These are phyloP conservation scores for Vitis cinerea DNA, from an alignment of 164 flowering plant genomes.

Conservation along the genomic window DNA sequence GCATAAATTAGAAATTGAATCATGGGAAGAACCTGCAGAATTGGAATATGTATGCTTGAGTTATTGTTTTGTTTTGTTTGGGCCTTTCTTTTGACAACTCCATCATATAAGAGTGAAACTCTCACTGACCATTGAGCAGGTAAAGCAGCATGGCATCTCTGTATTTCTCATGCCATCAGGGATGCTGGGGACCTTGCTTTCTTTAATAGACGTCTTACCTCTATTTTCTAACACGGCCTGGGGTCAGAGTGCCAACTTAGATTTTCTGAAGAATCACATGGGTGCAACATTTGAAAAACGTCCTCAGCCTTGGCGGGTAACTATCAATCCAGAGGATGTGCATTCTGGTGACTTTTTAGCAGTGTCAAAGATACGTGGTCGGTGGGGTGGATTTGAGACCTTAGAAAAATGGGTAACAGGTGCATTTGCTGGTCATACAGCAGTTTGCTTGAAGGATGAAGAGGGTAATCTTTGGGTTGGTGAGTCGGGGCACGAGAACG, in stretches of 20 bases:
- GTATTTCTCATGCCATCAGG: slow-evolving; percentile 99
- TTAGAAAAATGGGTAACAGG: slow-evolving; percentile 99
- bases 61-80: slow-evolving; percentile 1
- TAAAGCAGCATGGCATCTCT: slow-evolving; percentile 92
- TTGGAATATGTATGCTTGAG: slow-evolving; percentile 72
- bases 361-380: slow-evolving; percentile 93
- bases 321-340: slow-evolving; percentile 77
- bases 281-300: slow-evolving; percentile 90
- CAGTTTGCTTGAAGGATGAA: slow-evolving; percentile 96
- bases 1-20: slow-evolving; percentile 71
- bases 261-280: slow-evolving; percentile 91
- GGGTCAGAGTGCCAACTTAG: slow-evolving; percentile 92
- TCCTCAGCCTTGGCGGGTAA: slow-evolving; percentile 72
- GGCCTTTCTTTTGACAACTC: not conserved
- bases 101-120: slow-evolving; percentile 7
- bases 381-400: slow-evolving; percentile 99
- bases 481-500: slow-evolving; percentile 99
- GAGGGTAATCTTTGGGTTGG: slow-evolving; percentile 94
- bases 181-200: slow-evolving; percentile 87
- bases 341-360: slow-evolving; percentile 98
- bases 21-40: slow-evolving; percentile 97
- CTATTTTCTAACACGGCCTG: slow-evolving; percentile 86
- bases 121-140: slow-evolving; percentile 46
- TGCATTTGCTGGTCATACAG: slow-evolving; percentile 98
- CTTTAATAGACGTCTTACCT: slow-evolving; percentile 88